Base-by-base conservation (phyloP, 768 basidiomycete species). In the Mycena polygramma region DNA sequence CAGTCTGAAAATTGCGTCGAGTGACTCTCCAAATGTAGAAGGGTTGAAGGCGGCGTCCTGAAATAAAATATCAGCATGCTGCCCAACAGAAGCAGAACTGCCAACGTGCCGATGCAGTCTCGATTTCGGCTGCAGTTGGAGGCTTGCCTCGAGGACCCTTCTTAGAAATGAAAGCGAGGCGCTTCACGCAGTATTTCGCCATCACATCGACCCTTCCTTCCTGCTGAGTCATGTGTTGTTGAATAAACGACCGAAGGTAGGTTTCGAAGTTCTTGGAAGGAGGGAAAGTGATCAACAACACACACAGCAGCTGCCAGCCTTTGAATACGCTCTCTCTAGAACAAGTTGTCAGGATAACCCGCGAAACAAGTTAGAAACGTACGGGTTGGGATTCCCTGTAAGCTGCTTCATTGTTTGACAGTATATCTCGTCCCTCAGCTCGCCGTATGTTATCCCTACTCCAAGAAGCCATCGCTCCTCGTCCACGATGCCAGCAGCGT, bases 1-100 rank as follows among this genome's bases (percentile, higher is more conserved):
- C 13, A 96, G 83, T 53, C 92, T 86, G 81, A 94, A 91, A 69
- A 95, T 93, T 30, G 90, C 90, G 71, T 94, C 93, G 15, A 98
- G 85, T 0, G 94, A 91, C 83, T 97, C 95, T 17, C 96, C 95
- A 75, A 98, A 98, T 1, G 94, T 96, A 1, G 95, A 96, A 0
- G 96, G 95, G 72, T 96, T 94, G 83, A 98, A 98, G 10, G 97
- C 96, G 35, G 96, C 95, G 75, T 96, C 95, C 89, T 94, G 75
- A 14, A 60, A 57, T 10, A 61, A 37, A 13, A 43, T n/a, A 64
- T 76, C 61, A 73, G 70, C 61, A 59, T 19, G 52, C 58, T 41
- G n/a, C 53, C 63, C 46, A 58, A 11, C 57, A 48, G 22, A 53
- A 54, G 39, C 36, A 19, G 37, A 19, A 39, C 37, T 13, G 35